Evolutionary conservation across 495 filamentous ascomycete genomes (phyloP), one percentile per base, ranked within the genome.

Genomic region (Podospora sp.): DNA sequence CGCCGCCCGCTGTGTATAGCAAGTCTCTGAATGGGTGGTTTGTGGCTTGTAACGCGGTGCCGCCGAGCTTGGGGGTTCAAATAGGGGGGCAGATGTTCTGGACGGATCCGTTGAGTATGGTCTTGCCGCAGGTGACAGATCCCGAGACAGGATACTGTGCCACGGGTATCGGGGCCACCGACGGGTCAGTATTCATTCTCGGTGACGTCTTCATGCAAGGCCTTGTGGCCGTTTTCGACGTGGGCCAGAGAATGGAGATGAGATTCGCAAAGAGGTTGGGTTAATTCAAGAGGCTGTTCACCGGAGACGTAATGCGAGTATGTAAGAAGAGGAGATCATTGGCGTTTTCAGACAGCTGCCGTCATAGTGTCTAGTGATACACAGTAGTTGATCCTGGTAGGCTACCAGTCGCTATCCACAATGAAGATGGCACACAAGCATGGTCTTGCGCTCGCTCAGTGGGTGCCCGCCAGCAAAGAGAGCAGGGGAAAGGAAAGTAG

Each of bases 121-220:
- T 88, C n/a, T 36, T 79, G 18, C 65, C 69, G 51, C 79, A 77
- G 53, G 62, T 70, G 68, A 58, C 66, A 40, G 62, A 58, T 66
- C 72, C 75, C 60, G 79, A 59, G 66, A 77, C 71, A 1, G 75
- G 68, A 8, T 53, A 73, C n/a, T 86, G 84, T 35, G 77, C 83
- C 12, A 75, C 79, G 0, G 77, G 77, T 8, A 78, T 84, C 59
- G 75, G 71, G 40, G 72, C 75, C 60, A 69, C 67, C 36, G 77
- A 71, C 18, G 69, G 74, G n/a, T 73, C 75, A 51, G 65, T 73
- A 12, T 80, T 72, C 65, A 83, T 89, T 33, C 71, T 90, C n/a
- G 87, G 87, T 14, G 84, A 87, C 68, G 78, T 80, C 1, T 89
- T 87, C 70, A 79, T 87, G 79, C 87, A 87, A 77, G 85, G 83